Conservation (phyloP, 139 green algal genomes). For the Chlamydomonas applanata region DNA sequence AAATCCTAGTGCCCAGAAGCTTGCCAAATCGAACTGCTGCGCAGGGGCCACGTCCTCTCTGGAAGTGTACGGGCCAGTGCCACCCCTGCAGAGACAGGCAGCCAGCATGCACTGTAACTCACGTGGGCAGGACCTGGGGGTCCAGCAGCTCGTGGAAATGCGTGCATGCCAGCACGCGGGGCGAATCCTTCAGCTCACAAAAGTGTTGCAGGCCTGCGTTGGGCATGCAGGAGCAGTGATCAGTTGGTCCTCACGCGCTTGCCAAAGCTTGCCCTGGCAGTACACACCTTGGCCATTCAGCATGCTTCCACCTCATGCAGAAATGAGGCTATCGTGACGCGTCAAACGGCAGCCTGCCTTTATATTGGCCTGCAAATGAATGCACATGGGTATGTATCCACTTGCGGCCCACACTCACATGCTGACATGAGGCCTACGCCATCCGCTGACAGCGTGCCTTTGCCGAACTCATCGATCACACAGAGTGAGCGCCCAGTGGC, state of each 20-base stretch:
- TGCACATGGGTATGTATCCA: slow-evolving; percentile 25
- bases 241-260: too few relatives aligned
- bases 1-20: too few relatives aligned
- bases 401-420: not conserved
- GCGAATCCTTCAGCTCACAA: slow-evolving; percentile 7
- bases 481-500: slow-evolving; percentile 78
- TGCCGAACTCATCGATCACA: slow-evolving; percentile 96
- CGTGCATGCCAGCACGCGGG: slow-evolving; percentile 70
- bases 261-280: too few relatives aligned
- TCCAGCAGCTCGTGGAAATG: slow-evolving; percentile 78
- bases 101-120: not conserved
- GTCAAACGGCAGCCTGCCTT: too few relatives aligned
- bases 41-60: too few relatives aligned
- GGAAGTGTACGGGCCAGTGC: too few relatives aligned
- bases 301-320: too few relatives aligned
- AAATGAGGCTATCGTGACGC: too few relatives aligned
- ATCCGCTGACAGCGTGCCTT: slow-evolving; percentile 84
- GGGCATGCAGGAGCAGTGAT: slow-evolving; percentile 40
- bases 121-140: slow-evolving; percentile 34
- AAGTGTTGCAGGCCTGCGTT: not conserved
- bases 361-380: too few relatives aligned
- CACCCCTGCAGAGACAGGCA: too few relatives aligned
- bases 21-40: too few relatives aligned
- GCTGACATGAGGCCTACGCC: slow-evolving; percentile 74
- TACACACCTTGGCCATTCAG: too few relatives aligned